phyloP scores from a whole-genome alignment of 108 stramenopile species.

The Nitzschia putrida region DNA sequence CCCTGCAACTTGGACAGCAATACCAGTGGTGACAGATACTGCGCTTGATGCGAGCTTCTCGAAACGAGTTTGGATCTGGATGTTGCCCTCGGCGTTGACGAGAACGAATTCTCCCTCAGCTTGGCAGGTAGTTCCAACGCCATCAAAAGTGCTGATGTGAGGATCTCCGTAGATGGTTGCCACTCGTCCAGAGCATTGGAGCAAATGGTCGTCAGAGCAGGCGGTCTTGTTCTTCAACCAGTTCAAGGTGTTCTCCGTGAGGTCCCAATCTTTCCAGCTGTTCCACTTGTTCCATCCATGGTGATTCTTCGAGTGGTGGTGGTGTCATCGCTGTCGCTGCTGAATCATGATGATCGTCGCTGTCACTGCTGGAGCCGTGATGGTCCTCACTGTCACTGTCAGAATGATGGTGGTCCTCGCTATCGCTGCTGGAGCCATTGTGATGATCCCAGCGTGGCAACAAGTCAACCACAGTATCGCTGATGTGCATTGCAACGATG shows the following conservation, averaged over 20 bases:
- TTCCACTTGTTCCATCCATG: no score
- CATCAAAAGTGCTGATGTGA: conserved; percentile 15
- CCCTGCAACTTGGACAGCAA: neutral
- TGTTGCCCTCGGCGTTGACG: neutral
- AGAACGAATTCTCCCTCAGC: conserved; percentile 4
- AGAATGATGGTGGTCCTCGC: neutral
- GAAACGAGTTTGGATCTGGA: conserved; percentile 3
- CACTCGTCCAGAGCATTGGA: neutral
- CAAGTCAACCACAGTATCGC: no score
- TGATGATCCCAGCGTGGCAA: no score
- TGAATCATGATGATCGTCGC: no score
- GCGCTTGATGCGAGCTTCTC: neutral
- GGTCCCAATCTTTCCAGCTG: no score
- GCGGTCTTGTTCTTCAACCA: no score
- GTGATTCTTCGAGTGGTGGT: no score
- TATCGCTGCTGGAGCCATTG: neutral
- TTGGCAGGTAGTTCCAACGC: neutral
- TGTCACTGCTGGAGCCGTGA: neutral
- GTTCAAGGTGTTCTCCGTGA: no score
- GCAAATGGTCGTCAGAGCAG: no score
- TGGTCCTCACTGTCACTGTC: neutral
- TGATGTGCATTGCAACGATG: no score
- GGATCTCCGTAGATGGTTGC: conserved; percentile 6
- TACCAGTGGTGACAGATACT: neutral
- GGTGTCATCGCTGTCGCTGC: no score